These are phyloP conservation scores for Phoenix roebelenii DNA, from an alignment of 176 grass and related monocot species.

Conservation along the genomic window DNA sequence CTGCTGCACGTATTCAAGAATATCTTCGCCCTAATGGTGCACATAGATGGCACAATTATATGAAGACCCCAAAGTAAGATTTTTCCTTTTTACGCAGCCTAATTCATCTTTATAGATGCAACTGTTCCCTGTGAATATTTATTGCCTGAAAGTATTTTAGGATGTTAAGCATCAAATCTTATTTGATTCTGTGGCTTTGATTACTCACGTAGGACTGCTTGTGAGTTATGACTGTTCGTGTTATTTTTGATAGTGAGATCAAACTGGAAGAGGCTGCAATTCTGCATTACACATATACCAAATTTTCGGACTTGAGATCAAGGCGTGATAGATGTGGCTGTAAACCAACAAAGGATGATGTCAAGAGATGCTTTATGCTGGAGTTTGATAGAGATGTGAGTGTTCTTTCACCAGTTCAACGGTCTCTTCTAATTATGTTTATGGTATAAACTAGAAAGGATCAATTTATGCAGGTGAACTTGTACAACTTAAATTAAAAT, in stretches of 20 bases:
- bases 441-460: no score
- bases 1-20: slow-evolving; percentile 85
- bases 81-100: background rate
- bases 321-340: slow-evolving; percentile 90
- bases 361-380: slow-evolving; percentile 94
- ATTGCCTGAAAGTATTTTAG: no score
- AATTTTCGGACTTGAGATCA: slow-evolving; percentile 88
- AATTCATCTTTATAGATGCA: no score
- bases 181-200: no score
- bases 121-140: no score
- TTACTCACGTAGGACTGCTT: no score
- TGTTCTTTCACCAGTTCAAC: background rate
- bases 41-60: slow-evolving; percentile 99
- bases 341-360: slow-evolving; percentile 96
- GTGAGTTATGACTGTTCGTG: slow-evolving; percentile 8
- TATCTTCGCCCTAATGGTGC: slow-evolving; percentile 91
- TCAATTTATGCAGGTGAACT: no score
- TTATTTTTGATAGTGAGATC: slow-evolving; percentile 53
- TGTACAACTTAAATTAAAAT: no score
- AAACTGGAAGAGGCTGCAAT: slow-evolving; percentile 96
- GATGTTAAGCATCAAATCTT: no score
- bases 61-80: slow-evolving; percentile 91
- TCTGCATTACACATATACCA: slow-evolving; percentile 92
- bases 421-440: no score
- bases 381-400: slow-evolving; percentile 91